Base-by-base conservation (phyloP, 1,284 basidiomycete genomes). In the Singerocomus rubriflavus region DNA sequence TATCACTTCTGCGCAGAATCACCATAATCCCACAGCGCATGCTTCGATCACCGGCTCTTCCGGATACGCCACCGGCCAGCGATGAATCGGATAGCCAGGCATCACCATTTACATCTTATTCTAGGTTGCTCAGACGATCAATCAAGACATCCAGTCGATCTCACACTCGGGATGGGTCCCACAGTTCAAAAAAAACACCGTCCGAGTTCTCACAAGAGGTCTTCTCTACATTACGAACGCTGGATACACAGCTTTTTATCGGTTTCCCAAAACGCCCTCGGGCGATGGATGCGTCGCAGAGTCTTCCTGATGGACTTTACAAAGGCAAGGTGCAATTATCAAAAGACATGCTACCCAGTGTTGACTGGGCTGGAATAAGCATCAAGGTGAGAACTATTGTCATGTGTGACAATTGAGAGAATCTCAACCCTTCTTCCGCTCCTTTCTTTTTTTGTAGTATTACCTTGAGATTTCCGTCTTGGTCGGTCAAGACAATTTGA, bases 201-300 rank as follows among this genome's bases (percentile, higher is more conserved):
- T 75, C 79, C 5, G 68, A 73, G 46, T 58, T 76, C 33, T 77
- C 79, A 1, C 71, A 65, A 27, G 68, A 70, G 12, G 61, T 71
- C 36, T 74, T 78, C 35, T 71, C 71, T 8, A 75, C 82, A 47
- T 72, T 72, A n/a, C 72, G 71, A 27, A 78, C 73, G 3, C 59
- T 85, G 27, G 71, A 77, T 40, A 80, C 75, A 11, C 74, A 77
- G 45, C 71, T 86, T 41, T 77, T 69, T 41, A 75, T 83, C 38
- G 85, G 84, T 2, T 87, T 88, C 56, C 82, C 83, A 14, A 87
- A 87, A 55, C 77, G 84, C 14, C 82, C 84, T 6, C 73, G 81
- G 38, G 70, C 71, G 41, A 70, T 71, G 10, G 61, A 63, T 38
- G 63, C 65, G 32, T 66, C 69, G 14, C 51, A 70, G 11, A 60